Evolutionary conservation across 2,329 filamentous ascomycete genomes (phyloP).

Genomic region (Capronia americana): DNA sequence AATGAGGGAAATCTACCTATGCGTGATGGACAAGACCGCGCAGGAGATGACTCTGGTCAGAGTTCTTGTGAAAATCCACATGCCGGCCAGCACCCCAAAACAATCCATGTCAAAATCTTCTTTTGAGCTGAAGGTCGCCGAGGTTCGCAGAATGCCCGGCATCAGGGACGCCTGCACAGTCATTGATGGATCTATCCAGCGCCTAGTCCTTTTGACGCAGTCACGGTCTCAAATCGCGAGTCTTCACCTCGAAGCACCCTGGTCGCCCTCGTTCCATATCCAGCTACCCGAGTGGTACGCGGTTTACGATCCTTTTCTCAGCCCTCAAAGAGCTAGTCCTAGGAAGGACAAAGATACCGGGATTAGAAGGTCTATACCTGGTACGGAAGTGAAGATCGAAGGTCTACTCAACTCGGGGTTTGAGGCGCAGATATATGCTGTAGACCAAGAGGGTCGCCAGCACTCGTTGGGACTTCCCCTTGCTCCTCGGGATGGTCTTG

Average conservation of each 20-base stretch:
- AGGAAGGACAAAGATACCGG: conserved; percentile 33
- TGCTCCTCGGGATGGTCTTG: conserved; percentile 68
- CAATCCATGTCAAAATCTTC: conserved; percentile 24
- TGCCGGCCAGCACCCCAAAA: conserved; percentile 1
- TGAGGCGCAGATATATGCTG: conserved; percentile 35
- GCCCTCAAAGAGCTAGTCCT: conserved; percentile 57
- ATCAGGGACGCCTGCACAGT: conserved; percentile 77
- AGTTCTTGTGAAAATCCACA: conserved; percentile 60
- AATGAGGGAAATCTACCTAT: conserved; percentile 57
- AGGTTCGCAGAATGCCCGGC: conserved; percentile 66
- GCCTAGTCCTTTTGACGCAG: conserved; percentile 73
- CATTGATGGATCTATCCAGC: conserved; percentile 69
- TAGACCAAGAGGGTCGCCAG: conserved; percentile 29
- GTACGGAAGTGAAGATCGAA: conserved; percentile 26
- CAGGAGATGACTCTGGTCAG: conserved; percentile 72
- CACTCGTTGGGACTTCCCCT: conserved; percentile 74
- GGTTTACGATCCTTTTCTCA: conserved; percentile 64
- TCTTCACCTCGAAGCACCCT: conserved; percentile 75
- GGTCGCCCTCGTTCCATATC: conserved; percentile 74
- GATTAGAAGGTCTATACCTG: conserved; percentile 31
- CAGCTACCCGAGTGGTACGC: conserved; percentile 64
- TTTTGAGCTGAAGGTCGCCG: conserved; percentile 45
- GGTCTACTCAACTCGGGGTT: conserved; percentile 25
- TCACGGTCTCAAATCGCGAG: conserved; percentile 68
- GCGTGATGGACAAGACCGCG: conserved; percentile 72